Percentiles rank a stretch among this genome's conserved stretches.
phyloP scores from a whole-genome alignment of 768 basidiomycete species.

The Lactarius evosmus region DNA sequence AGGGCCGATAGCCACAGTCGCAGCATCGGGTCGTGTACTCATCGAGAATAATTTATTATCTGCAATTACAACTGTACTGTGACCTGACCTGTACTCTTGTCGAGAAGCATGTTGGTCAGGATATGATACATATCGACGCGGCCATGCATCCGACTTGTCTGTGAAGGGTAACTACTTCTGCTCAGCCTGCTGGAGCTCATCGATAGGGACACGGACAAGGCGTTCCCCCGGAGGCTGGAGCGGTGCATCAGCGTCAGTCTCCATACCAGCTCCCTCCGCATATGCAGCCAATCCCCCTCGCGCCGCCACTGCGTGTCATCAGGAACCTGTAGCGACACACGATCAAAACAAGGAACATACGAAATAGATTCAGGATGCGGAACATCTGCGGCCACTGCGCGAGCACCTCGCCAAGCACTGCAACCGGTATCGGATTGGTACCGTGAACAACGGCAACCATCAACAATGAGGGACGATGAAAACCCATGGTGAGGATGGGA shows the following conservation, averaged over 20 bases:
- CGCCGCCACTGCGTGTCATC: slow-evolving; percentile 44
- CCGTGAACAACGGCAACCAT: background rate
- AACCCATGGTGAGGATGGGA: background rate
- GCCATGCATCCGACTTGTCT: background rate
- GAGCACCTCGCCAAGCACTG: slow-evolving; percentile 74
- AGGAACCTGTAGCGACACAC: slow-evolving; percentile 4
- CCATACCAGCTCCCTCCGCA: slow-evolving; percentile 29
- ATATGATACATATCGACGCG: background rate
- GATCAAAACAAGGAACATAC: slow-evolving; percentile 41
- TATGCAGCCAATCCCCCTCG: slow-evolving; percentile 37
- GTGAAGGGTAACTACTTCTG: slow-evolving; percentile 27
- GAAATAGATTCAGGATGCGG: slow-evolving; percentile 62
- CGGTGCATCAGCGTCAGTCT: background rate
- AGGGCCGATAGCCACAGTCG: background rate
- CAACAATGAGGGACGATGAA: background rate
- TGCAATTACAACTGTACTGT: slow-evolving; percentile 5
- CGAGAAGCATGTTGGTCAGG: background rate
- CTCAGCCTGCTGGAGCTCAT: slow-evolving; percentile 49
- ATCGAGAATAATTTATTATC: background rate
- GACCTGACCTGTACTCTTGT: background rate
- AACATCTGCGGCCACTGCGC: slow-evolving; percentile 86
- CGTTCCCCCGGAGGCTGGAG: slow-evolving; percentile 48
- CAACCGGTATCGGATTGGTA: background rate
- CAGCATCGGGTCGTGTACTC: background rate
- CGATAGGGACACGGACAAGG: slow-evolving; percentile 70